Base-by-base conservation (phyloP, 177 flowering plant genomes). In the Telopea speciosissima region DNA sequence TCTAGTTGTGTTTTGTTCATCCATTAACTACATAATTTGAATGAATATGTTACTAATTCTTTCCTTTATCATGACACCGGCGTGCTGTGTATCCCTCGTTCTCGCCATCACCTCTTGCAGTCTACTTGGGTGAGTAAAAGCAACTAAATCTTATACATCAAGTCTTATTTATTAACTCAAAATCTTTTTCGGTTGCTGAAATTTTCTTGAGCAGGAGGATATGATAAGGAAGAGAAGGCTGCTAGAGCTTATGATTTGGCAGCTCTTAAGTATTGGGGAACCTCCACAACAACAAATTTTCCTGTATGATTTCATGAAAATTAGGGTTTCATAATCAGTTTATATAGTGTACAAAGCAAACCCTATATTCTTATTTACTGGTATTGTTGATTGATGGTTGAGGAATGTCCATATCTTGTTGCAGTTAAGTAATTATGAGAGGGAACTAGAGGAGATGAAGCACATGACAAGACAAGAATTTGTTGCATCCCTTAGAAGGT, bases 221-320 rank as follows among this genome's bases (percentile, higher is more conserved):
- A 94, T 85, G 98, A 94, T 80, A 90, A 89, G 70, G 98, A 94
- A 80, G 98, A 94, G 31, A 92, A 92, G 79, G 98, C 98, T 62
- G 98, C 97, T 56, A 87, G 95, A 80, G 90, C 97, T 65, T 93
- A 93, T 78, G 97, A 93, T 77, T 74, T 93, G 49, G 96, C 97
- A 73, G 98, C 98, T 56, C 83, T 94, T 3, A 94, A 94, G 75
- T 94, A 94, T 76, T 94, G 98, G 98, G 99, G 99, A 60, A 83
- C 99, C 33, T 88, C 99, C 5, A 90, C 99, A 22, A 86, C 97
- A 64, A 95, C 97, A 5, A 95, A 95, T 77, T 95, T 95, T 65
- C 96, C 99, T 8, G 99, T 95, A 77, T 73, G 28, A 44, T 66
- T 5, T 12, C 14, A 3, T 62, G 65, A 0, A 36, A 36, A 36